phyloP scores from a whole-genome alignment of 108 stramenopile species.

The Pseudonitzschia delicatissima region DNA sequence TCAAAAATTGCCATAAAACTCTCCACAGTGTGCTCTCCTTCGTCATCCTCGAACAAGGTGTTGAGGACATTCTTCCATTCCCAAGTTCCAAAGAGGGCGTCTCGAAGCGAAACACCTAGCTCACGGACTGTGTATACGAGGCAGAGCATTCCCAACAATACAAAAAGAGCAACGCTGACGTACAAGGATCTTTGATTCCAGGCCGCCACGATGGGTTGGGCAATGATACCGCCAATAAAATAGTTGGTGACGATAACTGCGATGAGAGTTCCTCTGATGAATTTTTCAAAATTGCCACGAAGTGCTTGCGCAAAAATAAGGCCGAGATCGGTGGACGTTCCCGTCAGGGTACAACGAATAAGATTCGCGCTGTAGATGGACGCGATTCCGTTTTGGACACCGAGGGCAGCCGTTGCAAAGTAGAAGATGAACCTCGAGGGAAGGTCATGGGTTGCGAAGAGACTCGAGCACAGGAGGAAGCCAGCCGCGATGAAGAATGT shows the following conservation, averaged over 20 bases:
- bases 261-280: constrained; percentile 11
- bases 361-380: constrained; percentile 33
- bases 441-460: constrained; percentile 1
- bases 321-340: constrained; percentile 34
- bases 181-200: constrained; percentile 9
- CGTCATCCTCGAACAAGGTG: no score
- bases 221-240: constrained; percentile 19
- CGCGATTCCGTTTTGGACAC: constrained; percentile 30
- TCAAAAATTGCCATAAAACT: no score
- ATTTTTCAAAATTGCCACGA: constrained; percentile 27
- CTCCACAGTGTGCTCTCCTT: no score
- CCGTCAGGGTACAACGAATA: constrained; percentile 22
- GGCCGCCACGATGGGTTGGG: constrained; percentile 2
- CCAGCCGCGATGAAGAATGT: constrained; percentile 27
- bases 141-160: constrained; percentile 4
- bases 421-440: constrained; percentile 4
- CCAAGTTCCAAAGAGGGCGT: constrained; percentile 20
- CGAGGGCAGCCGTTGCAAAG: constrained; percentile 30
- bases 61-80: constrained; percentile 11
- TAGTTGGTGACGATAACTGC: constrained; percentile 9
- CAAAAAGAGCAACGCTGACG: constrained; percentile 19
- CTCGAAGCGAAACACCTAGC: constrained; percentile 6
- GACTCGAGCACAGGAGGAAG: constrained; percentile 16
- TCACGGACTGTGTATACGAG: constrained; percentile 11
- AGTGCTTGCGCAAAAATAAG: constrained; percentile 22